phyloP scores from a whole-genome alignment of 1,284 basidiomycete genomes.

The Ceratobasidium sp. region DNA sequence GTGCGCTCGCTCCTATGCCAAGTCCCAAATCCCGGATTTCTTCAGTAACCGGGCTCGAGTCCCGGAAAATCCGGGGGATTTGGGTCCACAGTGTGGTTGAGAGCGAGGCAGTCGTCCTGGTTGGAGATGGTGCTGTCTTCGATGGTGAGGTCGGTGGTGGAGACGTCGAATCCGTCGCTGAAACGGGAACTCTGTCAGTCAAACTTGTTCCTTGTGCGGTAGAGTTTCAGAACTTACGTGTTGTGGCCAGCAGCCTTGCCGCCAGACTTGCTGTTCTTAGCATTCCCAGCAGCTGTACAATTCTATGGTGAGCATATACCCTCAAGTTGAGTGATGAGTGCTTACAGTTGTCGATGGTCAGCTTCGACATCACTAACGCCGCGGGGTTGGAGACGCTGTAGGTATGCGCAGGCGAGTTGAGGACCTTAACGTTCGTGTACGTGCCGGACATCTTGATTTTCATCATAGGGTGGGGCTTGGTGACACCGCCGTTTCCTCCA shows the following conservation, averaged over 20 bases:
- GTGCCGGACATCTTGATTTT: slow-evolving; percentile 65
- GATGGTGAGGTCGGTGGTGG: slow-evolving; percentile 41
- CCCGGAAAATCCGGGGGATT: too few relatives aligned
- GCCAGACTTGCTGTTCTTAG: slow-evolving; percentile 60
- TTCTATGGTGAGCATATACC: not conserved
- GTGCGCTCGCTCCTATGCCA: too few relatives aligned
- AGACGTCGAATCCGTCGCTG: slow-evolving; percentile 43
- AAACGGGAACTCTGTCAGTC: not conserved
- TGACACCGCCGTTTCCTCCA: slow-evolving; percentile 55
- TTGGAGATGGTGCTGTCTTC: slow-evolving; percentile 48
- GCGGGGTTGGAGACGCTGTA: slow-evolving; percentile 55
- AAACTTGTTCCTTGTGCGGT: not conserved
- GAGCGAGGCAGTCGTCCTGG: slow-evolving; percentile 48
- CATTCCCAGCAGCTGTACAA: slow-evolving; percentile 53
- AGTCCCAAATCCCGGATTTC: too few relatives aligned
- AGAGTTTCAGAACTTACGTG: slow-evolving; percentile 52
- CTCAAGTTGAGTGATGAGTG: not conserved
- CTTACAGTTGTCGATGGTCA: slow-evolving; percentile 58
- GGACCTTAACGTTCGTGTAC: slow-evolving; percentile 59
- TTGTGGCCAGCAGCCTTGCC: slow-evolving; percentile 56
- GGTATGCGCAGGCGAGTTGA: slow-evolving; percentile 60
- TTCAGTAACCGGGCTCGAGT: too few relatives aligned
- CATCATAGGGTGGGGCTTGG: slow-evolving; percentile 60
- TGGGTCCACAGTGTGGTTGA: too few relatives aligned
- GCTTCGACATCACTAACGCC: slow-evolving; percentile 51